Base-by-base conservation (phyloP, 495 filamentous ascomycete species). In the Geopyxis carbonaria region DNA sequence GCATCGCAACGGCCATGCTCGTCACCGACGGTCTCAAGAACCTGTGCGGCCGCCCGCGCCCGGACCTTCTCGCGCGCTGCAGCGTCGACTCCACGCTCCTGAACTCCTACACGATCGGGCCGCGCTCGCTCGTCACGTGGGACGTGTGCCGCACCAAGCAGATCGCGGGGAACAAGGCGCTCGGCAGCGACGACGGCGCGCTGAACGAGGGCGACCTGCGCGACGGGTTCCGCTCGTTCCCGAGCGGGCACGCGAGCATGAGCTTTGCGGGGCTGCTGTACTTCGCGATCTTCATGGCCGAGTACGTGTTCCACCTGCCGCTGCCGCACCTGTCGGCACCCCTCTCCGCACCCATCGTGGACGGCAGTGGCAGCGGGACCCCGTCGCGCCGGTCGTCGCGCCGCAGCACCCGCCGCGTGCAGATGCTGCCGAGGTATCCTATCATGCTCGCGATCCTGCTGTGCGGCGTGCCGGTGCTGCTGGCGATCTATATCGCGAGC, bases 161-260 rank as follows among this genome's bases (percentile, higher is more conserved):
- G 5, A 22, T 6, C 19, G 33, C 1, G 2, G 43, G 43, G 9
- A 28, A 6, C 1, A 18, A 7, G 9, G 22, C 24, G 4, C 13
- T 8, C 10, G 36, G 36, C 11, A 37, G 46, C 76, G 14, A 68
- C 76, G 6, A 61, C 55, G 24, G 24, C 16, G 36, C 36, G 24
- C 6, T 66, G 56, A 42, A 60, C 50, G 28, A 75, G 6, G 34
- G 43, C 13, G 47, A 68, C 27, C 51, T 66, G 2, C 46, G 63
- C 0, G 73, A 78, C 57, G 76, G 73, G 1, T 81, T 81, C 47
- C 47, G 67, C 4, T 73, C 68, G 42, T 81, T 77, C 45, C 76
- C 76, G 0, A 75, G 69, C 53, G 76, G 76, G 0, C 76, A 81
- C 59, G 57, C 74, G n/a, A 75, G 73, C 20, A 66, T 70, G 40